These are phyloP conservation scores for Boletus subcaerulescens DNA, from an alignment of 768 basidiomycete genomes.

Conservation along the genomic window DNA sequence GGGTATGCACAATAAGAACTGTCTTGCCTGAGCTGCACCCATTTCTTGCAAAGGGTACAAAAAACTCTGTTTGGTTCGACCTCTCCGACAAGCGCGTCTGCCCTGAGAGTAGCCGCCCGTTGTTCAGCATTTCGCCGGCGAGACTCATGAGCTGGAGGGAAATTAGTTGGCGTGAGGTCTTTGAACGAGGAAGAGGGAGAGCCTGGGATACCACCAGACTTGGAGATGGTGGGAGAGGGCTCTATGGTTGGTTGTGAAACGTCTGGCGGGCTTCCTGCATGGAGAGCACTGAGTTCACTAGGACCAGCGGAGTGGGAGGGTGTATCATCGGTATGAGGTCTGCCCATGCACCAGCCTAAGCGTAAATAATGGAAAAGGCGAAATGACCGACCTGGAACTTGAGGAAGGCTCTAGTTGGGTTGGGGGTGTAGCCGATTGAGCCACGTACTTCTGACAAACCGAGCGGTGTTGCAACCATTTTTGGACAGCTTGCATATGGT, in stretches of 20 bases:
- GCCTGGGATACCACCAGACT: conserved; percentile 20
- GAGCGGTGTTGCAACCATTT: conserved; percentile 64
- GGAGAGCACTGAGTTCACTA: conserved; percentile 10
- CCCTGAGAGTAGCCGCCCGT: conserved; percentile 65
- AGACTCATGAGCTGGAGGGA: conserved; percentile 58
- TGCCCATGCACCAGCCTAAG: conserved; percentile 1
- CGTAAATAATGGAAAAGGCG: conserved; percentile 2
- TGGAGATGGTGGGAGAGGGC: conserved; percentile 1
- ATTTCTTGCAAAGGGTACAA: conserved; percentile 72
- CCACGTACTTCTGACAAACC: conserved; percentile 43
- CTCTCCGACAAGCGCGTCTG: conserved; percentile 60
- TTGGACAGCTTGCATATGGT: conserved; percentile 59
- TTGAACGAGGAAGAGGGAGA: conserved; percentile 45
- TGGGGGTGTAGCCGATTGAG: conserved; percentile 4
- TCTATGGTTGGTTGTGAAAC: conserved; percentile 10
- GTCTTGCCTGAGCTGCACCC: conserved; percentile 81
- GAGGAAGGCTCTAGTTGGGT: conserved; percentile 23
- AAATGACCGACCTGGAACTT: conserved; percentile 18
- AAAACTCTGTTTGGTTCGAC: conserved; percentile 77
- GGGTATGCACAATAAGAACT: conserved; percentile 79
- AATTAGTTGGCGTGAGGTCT: conserved; percentile 57
- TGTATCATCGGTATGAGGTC: conserved; percentile 17
- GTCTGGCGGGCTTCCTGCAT: conserved; percentile 26
- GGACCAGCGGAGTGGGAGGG: conserved; percentile 33
- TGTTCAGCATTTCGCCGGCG: conserved; percentile 77